A percentile compares a stretch with the other conserved stretches of the same genome.
phyloP scores from a whole-genome alignment of 345 rosid species.

The Camelina laxa region DNA sequence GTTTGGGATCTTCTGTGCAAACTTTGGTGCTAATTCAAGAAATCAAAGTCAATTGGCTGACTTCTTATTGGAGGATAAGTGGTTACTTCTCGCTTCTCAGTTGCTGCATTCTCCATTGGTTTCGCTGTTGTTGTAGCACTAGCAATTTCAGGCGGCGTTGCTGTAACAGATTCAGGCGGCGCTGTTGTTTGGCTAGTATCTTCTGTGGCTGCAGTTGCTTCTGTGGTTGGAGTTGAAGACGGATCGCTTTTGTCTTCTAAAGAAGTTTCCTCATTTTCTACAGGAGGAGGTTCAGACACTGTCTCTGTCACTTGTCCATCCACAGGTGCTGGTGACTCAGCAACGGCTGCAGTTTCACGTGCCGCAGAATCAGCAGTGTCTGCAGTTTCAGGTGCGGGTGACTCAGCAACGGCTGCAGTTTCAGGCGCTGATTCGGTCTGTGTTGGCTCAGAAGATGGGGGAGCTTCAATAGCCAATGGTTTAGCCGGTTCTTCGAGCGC shows the following conservation, averaged over 20 bases:
- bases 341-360: constrained; percentile 32
- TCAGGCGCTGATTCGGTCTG: constrained; percentile 40
- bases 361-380: constrained; percentile 29
- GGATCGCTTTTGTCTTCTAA: constrained; percentile 46
- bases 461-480: constrained; percentile 52
- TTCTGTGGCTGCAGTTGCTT: constrained; percentile 33
- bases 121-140: constrained; percentile 27
- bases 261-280: constrained; percentile 50
- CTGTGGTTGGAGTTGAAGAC: constrained; percentile 44
- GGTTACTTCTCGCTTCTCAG: constrained; percentile 27
- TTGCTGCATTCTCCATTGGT: constrained; percentile 37
- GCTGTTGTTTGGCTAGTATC: constrained; percentile 13
- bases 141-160: constrained; percentile 9
- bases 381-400: constrained; percentile 39
- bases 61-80: constrained; percentile 38
- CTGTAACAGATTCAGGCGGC: constrained; percentile 20
- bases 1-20: constrained; percentile 27
- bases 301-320: constrained; percentile 38
- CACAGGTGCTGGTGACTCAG: constrained; percentile 30
- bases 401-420: constrained; percentile 34
- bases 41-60: constrained; percentile 41
- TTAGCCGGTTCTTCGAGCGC: constrained; percentile 47
- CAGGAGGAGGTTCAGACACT: constrained; percentile 41
- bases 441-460: constrained; percentile 54
- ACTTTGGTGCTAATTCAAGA: constrained; percentile 37